These are phyloP conservation scores for Aspergillus neoniger DNA, from an alignment of 2,329 filamentous ascomycete genomes.

Conservation along the genomic window DNA sequence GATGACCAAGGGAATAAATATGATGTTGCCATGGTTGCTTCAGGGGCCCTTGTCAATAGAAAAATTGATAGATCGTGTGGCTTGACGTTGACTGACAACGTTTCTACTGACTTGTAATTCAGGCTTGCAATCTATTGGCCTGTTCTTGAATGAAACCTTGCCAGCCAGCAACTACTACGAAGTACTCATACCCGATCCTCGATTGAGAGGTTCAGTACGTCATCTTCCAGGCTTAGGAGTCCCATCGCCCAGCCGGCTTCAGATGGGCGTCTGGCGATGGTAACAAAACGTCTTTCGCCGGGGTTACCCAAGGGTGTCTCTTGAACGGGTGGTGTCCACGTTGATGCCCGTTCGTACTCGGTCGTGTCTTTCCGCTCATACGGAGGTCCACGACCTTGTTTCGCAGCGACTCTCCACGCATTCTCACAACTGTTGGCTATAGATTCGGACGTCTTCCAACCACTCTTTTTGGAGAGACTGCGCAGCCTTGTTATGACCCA, in stretches of 20 bases:
- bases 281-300: slow-evolving; percentile 56
- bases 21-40: not conserved
- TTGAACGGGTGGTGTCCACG: slow-evolving; percentile 7
- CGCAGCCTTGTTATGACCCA: slow-evolving; percentile 76
- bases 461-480: slow-evolving; percentile 76
- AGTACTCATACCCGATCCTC: slow-evolving; percentile 30
- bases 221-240: slow-evolving; percentile 73
- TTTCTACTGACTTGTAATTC: not conserved
- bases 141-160: not conserved
- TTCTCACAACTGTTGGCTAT: slow-evolving; percentile 84
- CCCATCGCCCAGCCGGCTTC: slow-evolving; percentile 73
- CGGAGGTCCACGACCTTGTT: slow-evolving; percentile 72
- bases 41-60: not conserved
- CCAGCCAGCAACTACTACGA: not conserved
- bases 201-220: slow-evolving; percentile 66
- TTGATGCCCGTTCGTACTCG: slow-evolving; percentile 13
- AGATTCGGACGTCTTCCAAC: slow-evolving; percentile 80
- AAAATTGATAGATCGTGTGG: not conserved
- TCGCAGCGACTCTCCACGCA: slow-evolving; percentile 74
- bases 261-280: slow-evolving; percentile 63
- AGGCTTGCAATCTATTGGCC: not conserved
- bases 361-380: slow-evolving; percentile 54
- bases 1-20: not conserved
- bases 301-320: slow-evolving; percentile 30
- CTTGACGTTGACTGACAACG: not conserved